A percentile compares a stretch with the other conserved stretches of the same genome.
Conservation (phyloP, 2,329 filamentous ascomycete genomes). For the Cladosporium sp. region DNA sequence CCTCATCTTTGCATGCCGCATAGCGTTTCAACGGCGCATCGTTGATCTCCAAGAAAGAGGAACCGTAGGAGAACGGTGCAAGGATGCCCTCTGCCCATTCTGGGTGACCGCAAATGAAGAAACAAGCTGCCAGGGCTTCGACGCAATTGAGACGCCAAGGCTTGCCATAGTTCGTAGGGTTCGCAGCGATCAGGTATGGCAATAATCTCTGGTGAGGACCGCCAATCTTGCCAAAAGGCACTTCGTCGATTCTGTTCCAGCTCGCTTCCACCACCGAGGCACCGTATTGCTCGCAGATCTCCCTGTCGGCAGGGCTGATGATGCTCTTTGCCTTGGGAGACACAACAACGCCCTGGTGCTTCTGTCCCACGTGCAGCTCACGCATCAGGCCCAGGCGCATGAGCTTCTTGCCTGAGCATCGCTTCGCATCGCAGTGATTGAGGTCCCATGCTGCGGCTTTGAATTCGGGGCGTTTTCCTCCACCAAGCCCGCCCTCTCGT, state of each 20-base stretch:
- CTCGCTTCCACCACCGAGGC: constrained; percentile 96
- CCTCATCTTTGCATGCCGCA: constrained; percentile 75
- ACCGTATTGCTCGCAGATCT: constrained; percentile 79
- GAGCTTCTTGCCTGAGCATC: constrained; percentile 91
- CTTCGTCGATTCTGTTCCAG: constrained; percentile 87
- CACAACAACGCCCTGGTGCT: constrained; percentile 86
- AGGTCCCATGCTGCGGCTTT: constrained; percentile 98
- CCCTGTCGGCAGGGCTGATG: constrained; percentile 75
- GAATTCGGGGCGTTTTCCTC: constrained; percentile 53
- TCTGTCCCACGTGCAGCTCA: constrained; percentile 84
- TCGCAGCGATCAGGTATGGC: constrained; percentile 93
- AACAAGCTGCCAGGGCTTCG: constrained; percentile 87
- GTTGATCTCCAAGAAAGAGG: constrained; percentile 89
- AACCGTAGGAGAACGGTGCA: constrained; percentile 80
- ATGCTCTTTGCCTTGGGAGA: constrained; percentile 89
- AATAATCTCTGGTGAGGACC: constrained; percentile 87
- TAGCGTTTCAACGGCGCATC: constrained; percentile 75
- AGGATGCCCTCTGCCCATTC: constrained; percentile 88
- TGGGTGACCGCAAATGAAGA: constrained; percentile 82
- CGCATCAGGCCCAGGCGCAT: constrained; percentile 93
- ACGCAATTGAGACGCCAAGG: constrained; percentile 95
- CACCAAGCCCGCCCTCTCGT: constrained; percentile 21
- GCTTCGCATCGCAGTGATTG: constrained; percentile 93
- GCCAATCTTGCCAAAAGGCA: constrained; percentile 86
- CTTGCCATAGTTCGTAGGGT: constrained; percentile 94